Evolutionary conservation across 2,329 filamentous ascomycete species (phyloP).

Genomic region (Metarhizium album): DNA sequence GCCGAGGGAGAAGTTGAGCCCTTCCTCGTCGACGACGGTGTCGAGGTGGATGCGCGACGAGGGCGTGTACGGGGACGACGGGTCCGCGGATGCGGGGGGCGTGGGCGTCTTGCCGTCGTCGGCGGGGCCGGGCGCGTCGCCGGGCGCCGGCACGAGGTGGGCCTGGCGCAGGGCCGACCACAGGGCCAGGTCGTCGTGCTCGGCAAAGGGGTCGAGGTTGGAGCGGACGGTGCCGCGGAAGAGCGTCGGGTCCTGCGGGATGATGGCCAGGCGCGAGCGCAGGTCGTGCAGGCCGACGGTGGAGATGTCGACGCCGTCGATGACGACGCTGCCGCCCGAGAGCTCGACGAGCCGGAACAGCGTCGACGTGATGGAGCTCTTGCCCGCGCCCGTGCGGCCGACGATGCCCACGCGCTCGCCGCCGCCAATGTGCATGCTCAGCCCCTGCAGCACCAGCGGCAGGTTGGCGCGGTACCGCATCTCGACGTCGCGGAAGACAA

Average conservation of each 20-base stretch:
- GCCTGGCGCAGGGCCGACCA: conserved; percentile 71
- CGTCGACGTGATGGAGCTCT: conserved; percentile 74
- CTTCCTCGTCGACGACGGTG: conserved; percentile 80
- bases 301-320: conserved; percentile 59
- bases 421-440: conserved; percentile 61
- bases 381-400: conserved; percentile 72
- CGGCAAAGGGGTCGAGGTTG: conserved; percentile 71
- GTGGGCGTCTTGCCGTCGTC: conserved; percentile 64
- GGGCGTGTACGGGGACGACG: too few relatives aligned
- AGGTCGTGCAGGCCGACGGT: conserved; percentile 66
- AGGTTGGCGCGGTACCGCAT: conserved; percentile 68
- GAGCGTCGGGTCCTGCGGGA: conserved; percentile 74
- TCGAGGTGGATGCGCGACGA: conserved; percentile 68
- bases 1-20: conserved; percentile 88
- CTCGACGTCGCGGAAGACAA: conserved; percentile 61
- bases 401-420: conserved; percentile 76
- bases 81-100: too few relatives aligned
- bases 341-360: conserved; percentile 67
- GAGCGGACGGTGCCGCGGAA: conserved; percentile 71
- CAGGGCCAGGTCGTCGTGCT: conserved; percentile 66
- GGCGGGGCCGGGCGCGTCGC: conserved; percentile 55
- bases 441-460: conserved; percentile 60
- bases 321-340: conserved; percentile 49
- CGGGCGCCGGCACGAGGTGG: conserved; percentile 55
- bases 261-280: conserved; percentile 67